Evolutionary conservation across 2,329 filamentous ascomycete species (phyloP).

Genomic region (Mariannaea sp.): DNA sequence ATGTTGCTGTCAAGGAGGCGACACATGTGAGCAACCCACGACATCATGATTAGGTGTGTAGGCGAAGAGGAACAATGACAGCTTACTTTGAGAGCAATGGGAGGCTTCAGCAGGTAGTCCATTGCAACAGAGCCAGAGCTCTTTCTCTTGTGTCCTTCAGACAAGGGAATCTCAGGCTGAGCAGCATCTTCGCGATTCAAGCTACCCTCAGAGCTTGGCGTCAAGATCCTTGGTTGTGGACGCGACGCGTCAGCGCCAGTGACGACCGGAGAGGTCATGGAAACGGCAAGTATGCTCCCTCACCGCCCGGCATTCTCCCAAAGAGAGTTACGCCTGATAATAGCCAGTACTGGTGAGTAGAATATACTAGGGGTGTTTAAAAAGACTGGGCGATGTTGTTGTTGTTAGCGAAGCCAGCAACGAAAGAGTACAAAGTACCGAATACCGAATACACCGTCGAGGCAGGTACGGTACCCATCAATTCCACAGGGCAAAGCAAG

Average conservation of each 20-base stretch:
- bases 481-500: too few species aligned
- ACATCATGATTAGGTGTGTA: background rate
- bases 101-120: slow-evolving; percentile 56
- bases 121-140: slow-evolving; percentile 48
- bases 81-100: slow-evolving; percentile 58
- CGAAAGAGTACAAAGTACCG: too few species aligned
- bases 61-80: background rate
- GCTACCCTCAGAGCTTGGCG: slow-evolving; percentile 47
- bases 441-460: too few species aligned
- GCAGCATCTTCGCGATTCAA: slow-evolving; percentile 43
- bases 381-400: background rate
- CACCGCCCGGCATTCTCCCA: slow-evolving; percentile 24
- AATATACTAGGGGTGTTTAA: slow-evolving; percentile 15
- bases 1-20: slow-evolving; percentile 52
- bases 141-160: slow-evolving; percentile 43
- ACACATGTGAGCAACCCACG: slow-evolving; percentile 2
- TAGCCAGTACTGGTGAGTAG: slow-evolving; percentile 11
- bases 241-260: slow-evolving; percentile 56
- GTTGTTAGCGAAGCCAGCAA: background rate
- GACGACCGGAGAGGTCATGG: slow-evolving; percentile 43
- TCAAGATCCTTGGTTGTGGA: slow-evolving; percentile 49
- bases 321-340: slow-evolving; percentile 1
- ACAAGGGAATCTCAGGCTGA: slow-evolving; percentile 20
- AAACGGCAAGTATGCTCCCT: slow-evolving; percentile 25
- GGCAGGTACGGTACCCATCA: too few species aligned